These are phyloP conservation scores for Dalbergia oliveri DNA, from an alignment of 306 rosid species.

Conservation along the genomic window DNA sequence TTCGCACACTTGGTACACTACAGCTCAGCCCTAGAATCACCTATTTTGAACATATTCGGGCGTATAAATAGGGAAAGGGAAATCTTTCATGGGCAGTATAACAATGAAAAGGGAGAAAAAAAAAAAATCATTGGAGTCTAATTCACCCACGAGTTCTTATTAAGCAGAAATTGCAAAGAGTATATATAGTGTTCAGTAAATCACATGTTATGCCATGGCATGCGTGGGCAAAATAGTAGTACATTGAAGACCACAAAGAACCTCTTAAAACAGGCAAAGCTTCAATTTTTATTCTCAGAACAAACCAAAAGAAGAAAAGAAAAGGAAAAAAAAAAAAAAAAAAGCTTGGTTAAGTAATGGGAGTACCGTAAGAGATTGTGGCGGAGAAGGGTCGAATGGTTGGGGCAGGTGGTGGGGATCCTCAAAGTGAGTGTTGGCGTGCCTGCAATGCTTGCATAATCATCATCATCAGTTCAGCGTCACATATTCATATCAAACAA, in stretches of 20 bases:
- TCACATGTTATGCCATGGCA: not conserved
- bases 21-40: too few species aligned
- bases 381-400: slow-evolving; percentile 25
- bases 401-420: not conserved
- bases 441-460: slow-evolving; percentile 58
- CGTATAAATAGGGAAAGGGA: too few species aligned
- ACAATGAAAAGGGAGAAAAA: not conserved
- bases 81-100: too few species aligned
- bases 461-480: not conserved
- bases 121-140: slow-evolving; percentile 1
- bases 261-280: not conserved
- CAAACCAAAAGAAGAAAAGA: not conserved
- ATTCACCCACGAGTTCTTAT: slow-evolving; percentile 4
- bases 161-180: not conserved
- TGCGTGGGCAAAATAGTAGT: not conserved
- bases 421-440: slow-evolving; percentile 69
- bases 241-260: not conserved
- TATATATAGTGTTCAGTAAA: not conserved
- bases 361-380: slow-evolving; percentile 32
- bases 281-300: not conserved
- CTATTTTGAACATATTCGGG: not conserved
- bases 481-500: not conserved
- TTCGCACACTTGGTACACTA: too few species aligned
- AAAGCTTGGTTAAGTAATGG: not conserved
- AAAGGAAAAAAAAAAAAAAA: too few species aligned